Conservation (phyloP, 2,329 filamentous ascomycete genomes). For the Colletotrichum orbiculare region DNA sequence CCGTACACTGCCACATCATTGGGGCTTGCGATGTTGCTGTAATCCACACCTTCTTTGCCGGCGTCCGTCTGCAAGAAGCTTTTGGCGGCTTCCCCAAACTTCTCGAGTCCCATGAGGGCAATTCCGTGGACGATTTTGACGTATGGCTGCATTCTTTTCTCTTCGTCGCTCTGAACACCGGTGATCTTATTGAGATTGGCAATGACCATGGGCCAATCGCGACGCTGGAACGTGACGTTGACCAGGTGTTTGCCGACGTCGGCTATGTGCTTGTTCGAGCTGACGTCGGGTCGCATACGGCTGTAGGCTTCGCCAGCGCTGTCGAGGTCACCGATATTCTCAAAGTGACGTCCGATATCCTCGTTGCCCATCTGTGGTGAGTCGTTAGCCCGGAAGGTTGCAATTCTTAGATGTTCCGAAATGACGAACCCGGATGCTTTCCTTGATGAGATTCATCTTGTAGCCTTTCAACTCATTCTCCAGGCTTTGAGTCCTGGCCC, state of each 20-base stretch:
- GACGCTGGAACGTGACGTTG: slow-evolving; percentile 78
- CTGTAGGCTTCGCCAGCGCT: slow-evolving; percentile 81
- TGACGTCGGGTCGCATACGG: slow-evolving; percentile 92
- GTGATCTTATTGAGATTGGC: slow-evolving; percentile 72
- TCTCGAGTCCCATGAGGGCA: slow-evolving; percentile 58
- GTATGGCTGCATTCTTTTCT: slow-evolving; percentile 63
- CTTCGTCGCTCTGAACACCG: slow-evolving; percentile 58
- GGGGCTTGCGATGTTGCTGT: slow-evolving; percentile 78
- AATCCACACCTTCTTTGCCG: slow-evolving; percentile 53
- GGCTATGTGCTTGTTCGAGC: slow-evolving; percentile 82
- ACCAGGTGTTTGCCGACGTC: slow-evolving; percentile 86
- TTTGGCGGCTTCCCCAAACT: slow-evolving; percentile 72
- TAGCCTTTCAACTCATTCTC: slow-evolving; percentile 90
- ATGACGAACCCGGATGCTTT: slow-evolving; percentile 84
- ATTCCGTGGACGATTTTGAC: slow-evolving; percentile 64
- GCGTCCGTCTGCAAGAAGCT: slow-evolving; percentile 74
- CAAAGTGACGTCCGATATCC: slow-evolving; percentile 87
- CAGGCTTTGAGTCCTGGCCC: slow-evolving; percentile 77
- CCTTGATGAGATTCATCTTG: slow-evolving; percentile 96
- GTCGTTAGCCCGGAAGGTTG: slow-evolving; percentile 23
- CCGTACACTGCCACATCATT: slow-evolving; percentile 96
- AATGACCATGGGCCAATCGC: slow-evolving; percentile 79
- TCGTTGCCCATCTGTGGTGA: slow-evolving; percentile 86
- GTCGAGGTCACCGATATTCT: slow-evolving; percentile 78
- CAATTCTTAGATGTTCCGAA: background rate